Base-by-base conservation (phyloP, 2,329 filamentous ascomycete species). In the Aspergillus aculeatus region DNA sequence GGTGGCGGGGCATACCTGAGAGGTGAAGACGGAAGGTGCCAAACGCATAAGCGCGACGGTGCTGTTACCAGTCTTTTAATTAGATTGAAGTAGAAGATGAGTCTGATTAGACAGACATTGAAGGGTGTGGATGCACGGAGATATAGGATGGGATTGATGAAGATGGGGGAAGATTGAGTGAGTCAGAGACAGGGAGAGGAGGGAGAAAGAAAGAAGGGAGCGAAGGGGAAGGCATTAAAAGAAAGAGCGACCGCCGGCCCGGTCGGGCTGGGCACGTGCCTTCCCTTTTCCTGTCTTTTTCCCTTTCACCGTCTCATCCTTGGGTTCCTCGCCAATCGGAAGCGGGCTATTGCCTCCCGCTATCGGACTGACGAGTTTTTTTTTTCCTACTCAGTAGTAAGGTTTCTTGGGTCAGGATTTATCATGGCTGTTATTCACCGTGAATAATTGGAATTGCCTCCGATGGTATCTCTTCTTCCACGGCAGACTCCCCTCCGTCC, bases 1-100 rank as follows among this genome's bases (percentile, higher is more conserved):
- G 60, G 60, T 56, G 62, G 58, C 50, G 49, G 38, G 21, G 31
- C 53, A 64, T 88, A 91, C 89, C 87, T 93, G 90, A 81, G 89
- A 93, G 82, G 90, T 93, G 83, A 92, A 93, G 79, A 89, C 85
- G 79, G 90, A 91, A 81, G 85, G 84, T 85, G 88, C 88, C 83
- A 89, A 89, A 89, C 88, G 89, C 89, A 92, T 92, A 89, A 88
- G 88, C 84, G 87, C 89, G 83, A 83, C 66, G 75, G 73, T 74
- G 68, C 68, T 66, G 65, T 62, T 70, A 71, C 66, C 73, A 76
- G 75, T 75, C 71, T 60, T 61, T 57, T n/a, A n/a, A n/a, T n/a
- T n/a, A n/a, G n/a, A n/a, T n/a, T 47, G 47, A n/a, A 26, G 35
- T 26, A 32, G 16, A 29, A 38, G 26, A 19, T 52, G 55, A 50